Conservation (phyloP, 352 stramenopile species). For the Globisporangium camurandrum region DNA sequence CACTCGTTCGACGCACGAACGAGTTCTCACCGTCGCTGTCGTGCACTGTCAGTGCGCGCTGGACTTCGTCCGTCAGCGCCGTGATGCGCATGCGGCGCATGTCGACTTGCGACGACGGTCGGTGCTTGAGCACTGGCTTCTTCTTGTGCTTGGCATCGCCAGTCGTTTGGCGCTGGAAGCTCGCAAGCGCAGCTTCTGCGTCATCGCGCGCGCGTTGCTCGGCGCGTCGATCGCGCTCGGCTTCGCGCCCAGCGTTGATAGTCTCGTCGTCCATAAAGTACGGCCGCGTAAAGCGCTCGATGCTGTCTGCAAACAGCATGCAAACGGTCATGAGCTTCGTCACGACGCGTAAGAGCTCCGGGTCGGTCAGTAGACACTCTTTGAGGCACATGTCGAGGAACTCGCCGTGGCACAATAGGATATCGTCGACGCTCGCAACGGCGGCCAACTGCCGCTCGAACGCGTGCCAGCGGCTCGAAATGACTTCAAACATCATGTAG, state of each 20-base stretch:
- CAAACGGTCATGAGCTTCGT: conserved; percentile 97
- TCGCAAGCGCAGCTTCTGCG: conserved; percentile 64
- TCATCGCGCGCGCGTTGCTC: conserved; percentile 76
- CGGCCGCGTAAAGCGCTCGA: conserved; percentile 85
- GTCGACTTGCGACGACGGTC: conserved; percentile 71
- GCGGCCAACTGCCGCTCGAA: conserved; percentile 80
- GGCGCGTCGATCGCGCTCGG: conserved; percentile 62
- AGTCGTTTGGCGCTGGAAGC: conserved; percentile 26
- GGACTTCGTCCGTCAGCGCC: conserved; percentile 70
- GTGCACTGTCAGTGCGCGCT: conserved; percentile 57
- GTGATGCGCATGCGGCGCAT: conserved; percentile 75
- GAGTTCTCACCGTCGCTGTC: conserved; percentile 63
- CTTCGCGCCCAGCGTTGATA: conserved; percentile 76
- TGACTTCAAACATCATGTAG: conserved; percentile 98
- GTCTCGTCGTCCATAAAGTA: conserved; percentile 83
- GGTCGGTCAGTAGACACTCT: conserved; percentile 96
- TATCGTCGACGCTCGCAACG: conserved; percentile 90
- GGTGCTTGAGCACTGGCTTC: conserved; percentile 36
- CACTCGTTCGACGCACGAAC: conserved; percentile 69
- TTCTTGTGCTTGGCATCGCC: conserved; percentile 34
- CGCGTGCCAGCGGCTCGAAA: conserved; percentile 90
- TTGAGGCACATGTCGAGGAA: conserved; percentile 96
- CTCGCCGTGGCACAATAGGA: conserved; percentile 90
- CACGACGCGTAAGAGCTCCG: conserved; percentile 89
- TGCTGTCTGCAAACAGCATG: conserved; percentile 91